Conservation (phyloP, 805 yeast genomes). For the Zygosaccharomyces lentus region DNA sequence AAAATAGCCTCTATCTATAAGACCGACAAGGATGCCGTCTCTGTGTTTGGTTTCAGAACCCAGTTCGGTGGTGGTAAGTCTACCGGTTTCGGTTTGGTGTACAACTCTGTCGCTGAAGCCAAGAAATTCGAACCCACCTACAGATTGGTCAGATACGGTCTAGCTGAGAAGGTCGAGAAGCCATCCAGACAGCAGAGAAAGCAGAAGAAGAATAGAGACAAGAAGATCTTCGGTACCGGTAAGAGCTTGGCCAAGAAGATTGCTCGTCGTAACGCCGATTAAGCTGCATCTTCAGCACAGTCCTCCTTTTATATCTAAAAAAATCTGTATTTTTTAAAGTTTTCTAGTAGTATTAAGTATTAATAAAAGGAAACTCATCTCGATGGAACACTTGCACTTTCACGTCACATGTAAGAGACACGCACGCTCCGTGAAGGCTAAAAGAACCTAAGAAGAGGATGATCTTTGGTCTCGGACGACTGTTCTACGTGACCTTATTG, state of each 20-base stretch:
- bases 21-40: constrained; percentile 88
- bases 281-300: constrained; percentile 26
- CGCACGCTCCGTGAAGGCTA: not conserved
- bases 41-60: constrained; percentile 99
- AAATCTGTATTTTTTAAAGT: constrained; percentile 16
- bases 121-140: constrained; percentile 98
- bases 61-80: constrained; percentile 99
- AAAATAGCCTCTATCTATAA: constrained; percentile 83
- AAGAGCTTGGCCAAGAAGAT: constrained; percentile 87
- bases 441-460: constrained; percentile 12
- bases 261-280: constrained; percentile 87
- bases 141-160: constrained; percentile 99
- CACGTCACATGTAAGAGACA: not conserved
- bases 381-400: constrained; percentile 2
- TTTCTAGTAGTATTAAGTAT: constrained; percentile 18
- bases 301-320: constrained; percentile 11
- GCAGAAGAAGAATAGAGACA: constrained; percentile 99
- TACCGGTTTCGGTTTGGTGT: constrained; percentile 97
- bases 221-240: constrained; percentile 98
- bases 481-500: constrained; percentile 51
- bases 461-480: constrained; percentile 59
- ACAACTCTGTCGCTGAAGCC: constrained; percentile 96
- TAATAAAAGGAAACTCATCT: constrained; percentile 18
- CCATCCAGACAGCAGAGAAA: constrained; percentile 99
- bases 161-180: constrained; percentile 93